Conservation (phyloP, 140 eudicot species). For the Ambrosia hybrid region DNA sequence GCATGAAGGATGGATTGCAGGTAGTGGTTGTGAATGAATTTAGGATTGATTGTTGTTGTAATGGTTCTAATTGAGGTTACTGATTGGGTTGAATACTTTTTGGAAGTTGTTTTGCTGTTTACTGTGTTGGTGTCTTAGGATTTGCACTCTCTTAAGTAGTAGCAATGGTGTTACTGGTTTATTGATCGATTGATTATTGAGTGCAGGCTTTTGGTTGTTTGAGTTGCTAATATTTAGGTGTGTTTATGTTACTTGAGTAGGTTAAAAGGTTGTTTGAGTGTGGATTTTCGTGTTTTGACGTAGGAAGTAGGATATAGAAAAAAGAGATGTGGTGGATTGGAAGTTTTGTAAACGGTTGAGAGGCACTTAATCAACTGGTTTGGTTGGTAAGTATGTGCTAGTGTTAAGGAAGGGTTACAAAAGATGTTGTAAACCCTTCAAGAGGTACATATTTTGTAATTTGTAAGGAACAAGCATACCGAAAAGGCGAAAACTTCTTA, state of each 20-base stretch:
- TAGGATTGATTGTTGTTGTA: constrained; percentile 11
- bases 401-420: constrained; percentile 12
- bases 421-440: not conserved
- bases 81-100: too few species aligned
- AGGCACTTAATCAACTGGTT: constrained; percentile 9
- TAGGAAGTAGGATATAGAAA: not conserved
- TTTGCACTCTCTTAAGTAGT: constrained; percentile 6
- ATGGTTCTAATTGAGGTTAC: not conserved
- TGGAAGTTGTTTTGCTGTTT: not conserved
- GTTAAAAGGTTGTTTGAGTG: not conserved
- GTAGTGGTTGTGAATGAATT: constrained; percentile 7
- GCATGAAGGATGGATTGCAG: constrained; percentile 4
- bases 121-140: not conserved
- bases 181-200: constrained; percentile 2
- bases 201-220: constrained; percentile 15
- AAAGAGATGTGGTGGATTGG: constrained; percentile 3
- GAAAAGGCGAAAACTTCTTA: too few species aligned
- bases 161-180: constrained; percentile 10
- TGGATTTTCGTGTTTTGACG: not conserved
- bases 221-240: constrained; percentile 13
- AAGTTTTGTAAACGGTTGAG: not conserved
- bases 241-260: not conserved
- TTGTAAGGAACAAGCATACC: too few species aligned
- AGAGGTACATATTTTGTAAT: too few species aligned
- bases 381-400: constrained; percentile 1